Evolutionary conservation across 78 protist genomes (phyloP), one percentile per base, ranked within the genome.

Genomic region (Mastigamoeba balamuthi): DNA sequence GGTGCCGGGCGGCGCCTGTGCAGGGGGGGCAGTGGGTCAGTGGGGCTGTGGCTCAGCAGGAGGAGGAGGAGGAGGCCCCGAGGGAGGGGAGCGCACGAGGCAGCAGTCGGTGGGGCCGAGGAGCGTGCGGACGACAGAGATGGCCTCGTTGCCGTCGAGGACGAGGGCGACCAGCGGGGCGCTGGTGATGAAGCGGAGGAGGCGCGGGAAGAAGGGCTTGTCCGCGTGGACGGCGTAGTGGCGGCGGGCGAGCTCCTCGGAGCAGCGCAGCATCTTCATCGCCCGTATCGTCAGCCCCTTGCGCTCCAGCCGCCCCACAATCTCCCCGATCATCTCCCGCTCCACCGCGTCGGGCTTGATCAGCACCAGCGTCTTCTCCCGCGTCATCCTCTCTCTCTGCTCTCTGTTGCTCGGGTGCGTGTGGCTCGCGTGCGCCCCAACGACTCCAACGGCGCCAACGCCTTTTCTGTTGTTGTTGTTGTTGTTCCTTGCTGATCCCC

Each of bases 341-440:
- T 87, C 83, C 40, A 90, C 94, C 30, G 88, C 94, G 39, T 90
- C 94, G 17, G 94, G 94, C 82, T 90, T 90, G 38, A 86, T 53
- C 74, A 74, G 75, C 48, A 88, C 69, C 70, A 75, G 85, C 17
- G 92, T n/a, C n/a, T n/a, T n/a, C n/a, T n/a, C n/a, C n/a, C n/a
- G n/a, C n/a, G n/a, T n/a, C n/a, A n/a, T n/a, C n/a, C n/a, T n/a
- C n/a, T n/a, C n/a, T n/a, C n/a, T n/a, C n/a, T n/a, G n/a, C n/a
- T n/a, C n/a, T n/a, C n/a, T n/a, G n/a, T n/a, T n/a, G n/a, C n/a
- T n/a, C n/a, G n/a, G n/a, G n/a, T n/a, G n/a, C n/a, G n/a, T n/a
- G n/a, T n/a, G n/a, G n/a, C n/a, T n/a, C n/a, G n/a, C n/a, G n/a
- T n/a, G n/a, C n/a, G n/a, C n/a, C n/a, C n/a, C n/a, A n/a, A n/a